Conservation (phyloP, 2,329 filamentous ascomycete genomes). For the Talaromyces sp. region DNA sequence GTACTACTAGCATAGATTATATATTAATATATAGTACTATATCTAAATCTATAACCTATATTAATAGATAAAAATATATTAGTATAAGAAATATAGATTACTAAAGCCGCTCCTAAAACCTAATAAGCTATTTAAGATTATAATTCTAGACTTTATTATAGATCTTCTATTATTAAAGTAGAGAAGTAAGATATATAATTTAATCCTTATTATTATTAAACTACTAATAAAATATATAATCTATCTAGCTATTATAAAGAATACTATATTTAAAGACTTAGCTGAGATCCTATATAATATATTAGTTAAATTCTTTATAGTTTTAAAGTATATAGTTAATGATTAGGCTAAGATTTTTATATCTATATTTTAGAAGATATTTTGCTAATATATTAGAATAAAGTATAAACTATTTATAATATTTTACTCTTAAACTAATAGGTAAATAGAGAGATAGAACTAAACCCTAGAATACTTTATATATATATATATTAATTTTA, state of each 20-base stretch:
- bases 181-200: background rate
- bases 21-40: background rate
- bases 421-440: background rate
- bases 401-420: background rate
- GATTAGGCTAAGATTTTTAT: background rate
- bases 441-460: background rate
- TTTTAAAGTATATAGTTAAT: background rate
- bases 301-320: background rate
- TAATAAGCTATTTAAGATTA: background rate
- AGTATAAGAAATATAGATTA: background rate
- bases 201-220: background rate
- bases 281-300: background rate
- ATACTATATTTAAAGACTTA: background rate
- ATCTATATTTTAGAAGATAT: background rate
- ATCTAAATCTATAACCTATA: background rate
- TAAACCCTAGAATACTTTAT: background rate
- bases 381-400: background rate
- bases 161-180: background rate
- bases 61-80: background rate
- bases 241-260: background rate
- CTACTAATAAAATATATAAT: background rate
- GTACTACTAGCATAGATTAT: background rate
- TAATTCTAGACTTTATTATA: background rate
- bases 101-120: background rate
- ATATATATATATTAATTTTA: background rate